Percentiles rank a stretch among this genome's conserved stretches.
Conservation (phyloP, 2,329 filamentous ascomycete species). For the Xylariaceae sp. region DNA sequence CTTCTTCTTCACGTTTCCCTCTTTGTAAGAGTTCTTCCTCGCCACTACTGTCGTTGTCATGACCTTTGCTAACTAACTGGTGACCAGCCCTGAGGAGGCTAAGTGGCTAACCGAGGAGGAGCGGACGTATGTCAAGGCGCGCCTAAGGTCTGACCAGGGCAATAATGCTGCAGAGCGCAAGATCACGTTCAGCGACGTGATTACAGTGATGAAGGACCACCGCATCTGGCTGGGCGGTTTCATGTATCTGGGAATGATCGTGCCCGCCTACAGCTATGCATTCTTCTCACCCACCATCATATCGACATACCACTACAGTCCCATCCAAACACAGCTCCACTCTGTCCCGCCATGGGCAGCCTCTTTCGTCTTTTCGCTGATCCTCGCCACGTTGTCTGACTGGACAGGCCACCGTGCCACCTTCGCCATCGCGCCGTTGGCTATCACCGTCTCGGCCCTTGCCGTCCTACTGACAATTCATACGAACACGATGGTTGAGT, state of each 20-base stretch:
- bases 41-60: background rate
- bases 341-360: conserved; percentile 67
- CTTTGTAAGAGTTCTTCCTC: conserved; percentile 57
- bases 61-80: background rate
- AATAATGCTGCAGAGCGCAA: conserved; percentile 67
- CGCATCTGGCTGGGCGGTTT: conserved; percentile 77
- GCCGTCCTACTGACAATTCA: conserved; percentile 76
- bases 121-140: conserved; percentile 68
- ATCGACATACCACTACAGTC: conserved; percentile 66
- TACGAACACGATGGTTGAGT: conserved; percentile 70
- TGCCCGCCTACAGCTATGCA: conserved; percentile 79
- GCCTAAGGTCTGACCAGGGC: conserved; percentile 73
- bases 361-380: conserved; percentile 81
- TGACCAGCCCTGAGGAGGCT: conserved; percentile 65
- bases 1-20: conserved; percentile 74
- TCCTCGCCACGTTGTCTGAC: conserved; percentile 76
- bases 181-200: conserved; percentile 64
- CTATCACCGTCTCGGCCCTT: conserved; percentile 75
- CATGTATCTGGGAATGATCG: conserved; percentile 83
- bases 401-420: conserved; percentile 73
- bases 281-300: conserved; percentile 80
- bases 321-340: conserved; percentile 64
- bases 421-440: conserved; percentile 74
- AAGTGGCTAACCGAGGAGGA: conserved; percentile 78
- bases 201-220: conserved; percentile 72